Conservation (phyloP, 306 rosid species). For the Rosa multiflora region DNA sequence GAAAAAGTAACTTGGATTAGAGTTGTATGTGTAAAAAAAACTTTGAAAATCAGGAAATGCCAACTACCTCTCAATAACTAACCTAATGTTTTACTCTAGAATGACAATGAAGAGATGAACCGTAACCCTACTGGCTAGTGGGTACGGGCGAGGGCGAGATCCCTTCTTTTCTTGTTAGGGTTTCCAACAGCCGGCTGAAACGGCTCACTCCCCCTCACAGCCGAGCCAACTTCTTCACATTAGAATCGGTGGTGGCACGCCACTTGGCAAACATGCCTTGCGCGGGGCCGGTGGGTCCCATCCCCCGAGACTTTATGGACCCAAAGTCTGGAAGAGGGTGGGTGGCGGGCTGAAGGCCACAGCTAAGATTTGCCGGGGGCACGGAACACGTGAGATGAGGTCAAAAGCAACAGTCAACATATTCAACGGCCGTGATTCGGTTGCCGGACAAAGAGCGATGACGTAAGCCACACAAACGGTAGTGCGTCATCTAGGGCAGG, state of each 20-base stretch:
- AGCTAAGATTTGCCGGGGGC: slow-evolving; percentile 6
- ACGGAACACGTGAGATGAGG: background rate
- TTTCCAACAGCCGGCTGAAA: background rate
- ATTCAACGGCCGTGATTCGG: slow-evolving; percentile 4
- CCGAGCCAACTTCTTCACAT: background rate
- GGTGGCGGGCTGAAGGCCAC: slow-evolving; percentile 1
- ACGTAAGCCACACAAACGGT: background rate
- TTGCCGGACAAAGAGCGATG: background rate
- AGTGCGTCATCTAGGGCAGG: background rate
- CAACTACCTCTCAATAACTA: too few species aligned
- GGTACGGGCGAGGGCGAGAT: background rate
- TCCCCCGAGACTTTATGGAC: background rate
- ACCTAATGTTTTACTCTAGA: background rate
- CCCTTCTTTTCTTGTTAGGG: background rate
- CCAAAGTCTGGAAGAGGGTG: background rate
- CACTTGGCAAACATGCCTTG: slow-evolving; percentile 29
- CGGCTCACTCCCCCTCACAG: slow-evolving; percentile 1
- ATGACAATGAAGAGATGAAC: background rate
- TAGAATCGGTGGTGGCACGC: background rate
- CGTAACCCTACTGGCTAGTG: background rate
- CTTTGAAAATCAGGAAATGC: too few species aligned
- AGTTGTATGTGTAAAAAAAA: too few species aligned
- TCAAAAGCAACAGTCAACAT: background rate
- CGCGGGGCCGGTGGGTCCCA: slow-evolving; percentile 18
- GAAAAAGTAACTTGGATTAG: too few species aligned